Conservation (phyloP, 176 grass and related monocot genomes). For the Dactylis glomerata region DNA sequence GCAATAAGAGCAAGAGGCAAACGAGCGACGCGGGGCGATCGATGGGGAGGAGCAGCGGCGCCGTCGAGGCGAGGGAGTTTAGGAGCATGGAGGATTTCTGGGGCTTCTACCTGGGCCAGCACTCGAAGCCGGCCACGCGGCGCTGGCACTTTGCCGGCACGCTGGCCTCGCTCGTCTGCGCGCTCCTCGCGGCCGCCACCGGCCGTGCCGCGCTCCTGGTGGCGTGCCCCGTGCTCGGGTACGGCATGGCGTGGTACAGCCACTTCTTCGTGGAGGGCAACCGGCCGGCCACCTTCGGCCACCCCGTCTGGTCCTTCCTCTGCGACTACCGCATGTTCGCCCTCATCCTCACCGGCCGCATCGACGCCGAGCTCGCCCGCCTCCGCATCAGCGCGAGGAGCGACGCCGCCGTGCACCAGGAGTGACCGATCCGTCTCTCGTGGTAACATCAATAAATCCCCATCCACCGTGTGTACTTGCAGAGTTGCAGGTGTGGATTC, state of each 20-base stretch:
- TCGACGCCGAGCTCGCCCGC: conserved; percentile 69
- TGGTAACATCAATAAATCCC: neutral
- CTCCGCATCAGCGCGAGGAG: conserved; percentile 26
- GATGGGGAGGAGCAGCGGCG: conserved; percentile 15
- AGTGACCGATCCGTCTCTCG: neutral
- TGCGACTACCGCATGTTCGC: conserved; percentile 77
- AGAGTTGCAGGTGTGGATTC: neutral
- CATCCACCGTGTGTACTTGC: neutral
- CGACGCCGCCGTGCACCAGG: neutral
- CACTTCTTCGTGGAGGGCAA: conserved; percentile 88
- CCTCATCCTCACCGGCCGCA: conserved; percentile 63
- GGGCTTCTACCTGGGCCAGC: conserved; percentile 81
- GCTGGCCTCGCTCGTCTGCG: conserved; percentile 47
- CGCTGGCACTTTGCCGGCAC: conserved; percentile 83
- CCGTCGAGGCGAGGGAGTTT: conserved; percentile 30
- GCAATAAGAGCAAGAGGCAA: no score
- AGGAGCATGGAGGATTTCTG: conserved; percentile 73
- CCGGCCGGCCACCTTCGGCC: conserved; percentile 63
- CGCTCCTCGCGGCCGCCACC: conserved; percentile 37
- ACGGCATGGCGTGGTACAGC: conserved; percentile 87
- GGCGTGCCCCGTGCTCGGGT: conserved; percentile 46
- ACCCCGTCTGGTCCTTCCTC: conserved; percentile 72
- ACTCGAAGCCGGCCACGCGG: conserved; percentile 67
- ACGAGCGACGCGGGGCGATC: neutral
- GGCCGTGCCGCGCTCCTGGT: conserved; percentile 43